phyloP scores from a whole-genome alignment of 768 basidiomycete species.

The Rickenella mellea region DNA sequence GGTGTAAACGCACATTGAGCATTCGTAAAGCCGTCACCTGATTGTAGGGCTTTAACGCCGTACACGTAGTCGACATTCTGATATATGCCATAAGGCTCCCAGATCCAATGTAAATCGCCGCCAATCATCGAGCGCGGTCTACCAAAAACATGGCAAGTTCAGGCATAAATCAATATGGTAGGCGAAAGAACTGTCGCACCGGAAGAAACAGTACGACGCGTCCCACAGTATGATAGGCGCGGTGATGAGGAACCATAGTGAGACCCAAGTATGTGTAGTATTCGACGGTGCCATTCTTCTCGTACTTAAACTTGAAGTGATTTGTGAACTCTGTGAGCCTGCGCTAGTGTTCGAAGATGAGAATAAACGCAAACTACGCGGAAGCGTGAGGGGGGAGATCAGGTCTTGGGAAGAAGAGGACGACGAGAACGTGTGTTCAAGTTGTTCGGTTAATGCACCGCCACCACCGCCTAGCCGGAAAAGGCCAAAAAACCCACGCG shows the following conservation, averaged over 20 bases:
- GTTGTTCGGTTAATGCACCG: too few relatives aligned
- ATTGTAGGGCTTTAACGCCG: slow-evolving; percentile 53
- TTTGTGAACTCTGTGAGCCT: neutral
- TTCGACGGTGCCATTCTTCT: slow-evolving; percentile 33
- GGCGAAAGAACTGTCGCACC: slow-evolving; percentile 42
- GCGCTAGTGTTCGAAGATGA: neutral
- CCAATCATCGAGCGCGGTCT: slow-evolving; percentile 83
- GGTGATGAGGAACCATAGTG: slow-evolving; percentile 61
- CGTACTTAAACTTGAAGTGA: too few relatives aligned
- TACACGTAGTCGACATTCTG: slow-evolving; percentile 64
- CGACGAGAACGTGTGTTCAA: too few relatives aligned
- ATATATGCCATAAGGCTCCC: slow-evolving; percentile 75
- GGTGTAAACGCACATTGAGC: slow-evolving; percentile 61
- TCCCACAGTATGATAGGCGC: slow-evolving; percentile 70
- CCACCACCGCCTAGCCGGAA: too few relatives aligned
- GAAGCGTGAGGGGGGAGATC: too few relatives aligned
- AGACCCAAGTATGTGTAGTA: slow-evolving; percentile 49
- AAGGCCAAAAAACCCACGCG: too few relatives aligned
- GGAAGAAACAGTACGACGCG: slow-evolving; percentile 69
- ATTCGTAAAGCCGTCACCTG: slow-evolving; percentile 71
- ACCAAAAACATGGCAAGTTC: neutral
- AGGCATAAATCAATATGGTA: slow-evolving; percentile 13
- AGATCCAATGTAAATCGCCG: slow-evolving; percentile 88
- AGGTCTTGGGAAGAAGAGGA: too few relatives aligned
- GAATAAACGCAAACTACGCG: neutral